These are phyloP conservation scores for Coemansia sp. DNA, from an alignment of 192 early-diverging fungal genomes.

Conservation along the genomic window DNA sequence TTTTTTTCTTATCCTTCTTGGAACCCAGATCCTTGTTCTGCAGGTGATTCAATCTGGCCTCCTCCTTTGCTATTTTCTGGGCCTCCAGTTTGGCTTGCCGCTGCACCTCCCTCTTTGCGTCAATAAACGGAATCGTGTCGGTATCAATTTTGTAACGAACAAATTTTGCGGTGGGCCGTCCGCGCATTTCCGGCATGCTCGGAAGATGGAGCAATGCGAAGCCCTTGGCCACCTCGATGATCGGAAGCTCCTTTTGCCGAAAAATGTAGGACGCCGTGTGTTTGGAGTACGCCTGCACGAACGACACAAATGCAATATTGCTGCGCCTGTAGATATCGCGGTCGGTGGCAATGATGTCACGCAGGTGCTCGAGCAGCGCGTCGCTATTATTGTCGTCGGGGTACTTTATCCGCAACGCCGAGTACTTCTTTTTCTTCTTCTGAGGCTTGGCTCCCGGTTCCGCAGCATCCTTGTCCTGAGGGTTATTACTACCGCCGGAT, in stretches of 20 bases:
- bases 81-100: conserved; percentile 48
- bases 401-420: conserved; percentile 50
- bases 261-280: conserved; percentile 96
- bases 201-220: conserved; percentile 86
- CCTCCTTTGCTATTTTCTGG: conserved; percentile 34
- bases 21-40: conserved; percentile 1
- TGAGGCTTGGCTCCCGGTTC: neutral
- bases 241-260: conserved; percentile 77
- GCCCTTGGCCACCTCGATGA: conserved; percentile 71
- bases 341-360: conserved; percentile 64
- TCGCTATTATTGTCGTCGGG: conserved; percentile 53
- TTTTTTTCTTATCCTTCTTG: conserved; percentile 2
- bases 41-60: neutral
- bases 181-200: conserved; percentile 88
- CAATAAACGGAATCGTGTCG: conserved; percentile 46
- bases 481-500: neutral
- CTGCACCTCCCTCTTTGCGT: conserved; percentile 52
- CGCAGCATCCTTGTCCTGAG: neutral
- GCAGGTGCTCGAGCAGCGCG: conserved; percentile 59
- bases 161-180: conserved; percentile 33
- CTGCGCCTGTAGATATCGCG: conserved; percentile 79
- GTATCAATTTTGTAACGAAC: conserved; percentile 40
- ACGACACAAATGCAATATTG: conserved; percentile 85
- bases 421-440: conserved; percentile 24
- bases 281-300: conserved; percentile 87